Evolutionary conservation across 148 eudicot genomes (phyloP).

Genomic region (Rhododendron molle): DNA sequence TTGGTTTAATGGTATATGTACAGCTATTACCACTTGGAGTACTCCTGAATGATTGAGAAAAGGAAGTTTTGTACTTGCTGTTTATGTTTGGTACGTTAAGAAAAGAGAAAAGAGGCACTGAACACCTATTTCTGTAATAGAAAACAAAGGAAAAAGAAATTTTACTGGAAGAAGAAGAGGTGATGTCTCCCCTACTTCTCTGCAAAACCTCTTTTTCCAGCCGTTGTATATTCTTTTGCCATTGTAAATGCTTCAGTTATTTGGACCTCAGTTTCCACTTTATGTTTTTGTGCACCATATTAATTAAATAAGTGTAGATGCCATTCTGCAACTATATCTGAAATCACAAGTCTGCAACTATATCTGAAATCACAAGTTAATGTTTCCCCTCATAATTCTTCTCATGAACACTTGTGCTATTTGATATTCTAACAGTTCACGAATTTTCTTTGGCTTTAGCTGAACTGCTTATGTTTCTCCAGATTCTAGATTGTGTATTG

Average conservation of each 20-base stretch:
- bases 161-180: neutral
- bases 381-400: neutral
- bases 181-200: neutral
- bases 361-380: neutral
- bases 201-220: neutral
- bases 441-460: conserved; percentile 1
- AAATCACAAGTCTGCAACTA: neutral
- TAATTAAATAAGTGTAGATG: neutral
- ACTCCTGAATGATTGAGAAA: neutral
- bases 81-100: neutral
- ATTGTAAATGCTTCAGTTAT: neutral
- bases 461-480: conserved; percentile 17
- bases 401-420: neutral
- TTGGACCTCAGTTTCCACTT: neutral
- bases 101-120: neutral
- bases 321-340: neutral
- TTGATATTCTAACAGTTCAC: neutral
- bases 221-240: neutral
- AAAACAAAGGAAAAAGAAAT: neutral
- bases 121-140: neutral
- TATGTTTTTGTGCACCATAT: neutral
- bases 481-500: conserved; percentile 74
- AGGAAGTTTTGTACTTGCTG: neutral
- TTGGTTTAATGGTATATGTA: neutral
- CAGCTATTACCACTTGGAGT: neutral